Conservation (phyloP, 2,329 filamentous ascomycete genomes). For the Trichoderma breve region DNA sequence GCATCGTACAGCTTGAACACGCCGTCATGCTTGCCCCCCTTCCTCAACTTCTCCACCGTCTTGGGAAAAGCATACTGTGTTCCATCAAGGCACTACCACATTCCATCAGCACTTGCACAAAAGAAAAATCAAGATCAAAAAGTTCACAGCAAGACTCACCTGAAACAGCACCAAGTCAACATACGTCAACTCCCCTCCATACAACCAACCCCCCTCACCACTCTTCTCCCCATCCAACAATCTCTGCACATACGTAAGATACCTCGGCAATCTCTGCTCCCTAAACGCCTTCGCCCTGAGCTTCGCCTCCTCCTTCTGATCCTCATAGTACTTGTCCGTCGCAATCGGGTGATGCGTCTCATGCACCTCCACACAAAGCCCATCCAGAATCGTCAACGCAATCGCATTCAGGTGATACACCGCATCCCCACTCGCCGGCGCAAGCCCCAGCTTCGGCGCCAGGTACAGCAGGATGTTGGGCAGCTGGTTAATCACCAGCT, state of each 20-base stretch:
- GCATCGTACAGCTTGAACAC: constrained; percentile 65
- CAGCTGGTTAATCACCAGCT: constrained; percentile 65
- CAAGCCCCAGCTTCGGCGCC: constrained; percentile 57
- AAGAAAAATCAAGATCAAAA: not conserved
- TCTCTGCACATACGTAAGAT: constrained; percentile 67
- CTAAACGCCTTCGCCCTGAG: constrained; percentile 58
- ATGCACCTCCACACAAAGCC: constrained; percentile 67
- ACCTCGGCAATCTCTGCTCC: constrained; percentile 66
- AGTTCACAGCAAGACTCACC: constrained; percentile 38
- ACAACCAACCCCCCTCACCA: constrained; percentile 61
- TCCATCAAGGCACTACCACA: constrained; percentile 51
- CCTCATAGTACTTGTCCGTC: constrained; percentile 62
- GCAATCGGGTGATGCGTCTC: constrained; percentile 74
- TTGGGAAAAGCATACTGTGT: constrained; percentile 68
- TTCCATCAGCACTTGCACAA: constrained; percentile 14
- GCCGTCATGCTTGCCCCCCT: constrained; percentile 54
- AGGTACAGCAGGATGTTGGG: constrained; percentile 73
- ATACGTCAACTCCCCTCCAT: constrained; percentile 63
- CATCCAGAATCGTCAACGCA: constrained; percentile 67
- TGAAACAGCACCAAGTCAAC: constrained; percentile 75
- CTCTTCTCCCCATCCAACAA: constrained; percentile 57
- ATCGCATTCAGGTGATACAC: constrained; percentile 62
- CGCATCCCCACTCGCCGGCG: constrained; percentile 41
- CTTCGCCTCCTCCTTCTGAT: constrained; percentile 68
- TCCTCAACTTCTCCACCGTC: constrained; percentile 55